phyloP scores from a whole-genome alignment of 371 early-diverging fungal species.

The Mortierella sp. region DNA sequence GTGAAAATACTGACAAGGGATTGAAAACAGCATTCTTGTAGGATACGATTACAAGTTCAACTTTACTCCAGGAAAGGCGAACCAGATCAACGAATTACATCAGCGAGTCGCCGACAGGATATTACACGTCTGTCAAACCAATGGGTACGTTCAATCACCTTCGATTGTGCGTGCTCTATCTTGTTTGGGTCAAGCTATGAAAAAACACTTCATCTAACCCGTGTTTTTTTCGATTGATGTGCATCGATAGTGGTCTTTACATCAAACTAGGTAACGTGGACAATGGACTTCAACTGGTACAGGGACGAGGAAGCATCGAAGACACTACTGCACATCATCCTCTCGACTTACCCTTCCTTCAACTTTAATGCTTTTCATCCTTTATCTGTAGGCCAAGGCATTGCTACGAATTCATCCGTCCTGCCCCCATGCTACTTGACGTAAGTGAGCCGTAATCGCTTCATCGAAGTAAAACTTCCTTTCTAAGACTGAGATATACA shows the following conservation, averaged over 20 bases:
- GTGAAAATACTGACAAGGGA: too few species aligned
- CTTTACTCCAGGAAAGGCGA: constrained; percentile 70
- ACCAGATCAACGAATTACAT: constrained; percentile 70
- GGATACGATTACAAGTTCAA: constrained; percentile 85
- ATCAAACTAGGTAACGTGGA: constrained; percentile 77
- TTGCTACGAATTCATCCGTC: constrained; percentile 84
- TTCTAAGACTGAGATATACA: not conserved
- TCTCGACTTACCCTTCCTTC: not conserved
- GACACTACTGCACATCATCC: not conserved
- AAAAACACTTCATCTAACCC: not conserved
- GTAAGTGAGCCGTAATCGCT: constrained; percentile 22
- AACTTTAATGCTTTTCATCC: not conserved
- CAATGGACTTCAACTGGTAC: not conserved
- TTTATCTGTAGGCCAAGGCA: constrained; percentile 76
- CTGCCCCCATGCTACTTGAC: constrained; percentile 82
- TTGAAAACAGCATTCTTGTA: constrained; percentile 42
- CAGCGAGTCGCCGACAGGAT: constrained; percentile 80
- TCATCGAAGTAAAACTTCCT: not conserved
- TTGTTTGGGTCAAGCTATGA: not conserved
- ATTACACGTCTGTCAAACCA: constrained; percentile 82
- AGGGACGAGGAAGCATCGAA: not conserved
- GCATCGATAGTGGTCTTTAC: constrained; percentile 84
- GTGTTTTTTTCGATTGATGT: not conserved
- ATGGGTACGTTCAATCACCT: constrained; percentile 66
- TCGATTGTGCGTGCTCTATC: not conserved